phyloP scores from a whole-genome alignment of 2,329 filamentous ascomycete species.

The Macrophomina phaseolina region DNA sequence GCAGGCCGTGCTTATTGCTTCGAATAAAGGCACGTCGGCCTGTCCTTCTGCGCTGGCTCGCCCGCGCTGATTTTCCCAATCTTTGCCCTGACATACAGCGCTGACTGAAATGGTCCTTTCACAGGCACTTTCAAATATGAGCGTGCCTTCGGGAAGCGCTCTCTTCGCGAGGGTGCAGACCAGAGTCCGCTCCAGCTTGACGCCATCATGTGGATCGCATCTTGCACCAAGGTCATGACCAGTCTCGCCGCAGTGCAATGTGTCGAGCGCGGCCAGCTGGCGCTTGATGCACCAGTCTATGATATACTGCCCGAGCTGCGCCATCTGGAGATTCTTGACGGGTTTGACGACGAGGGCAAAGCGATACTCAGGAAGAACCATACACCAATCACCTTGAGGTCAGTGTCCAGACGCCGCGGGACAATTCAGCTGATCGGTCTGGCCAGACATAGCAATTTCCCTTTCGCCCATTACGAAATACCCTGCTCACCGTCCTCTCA shows the following conservation, averaged over 20 bases:
- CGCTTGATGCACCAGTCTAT: slow-evolving; percentile 42
- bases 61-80: neutral
- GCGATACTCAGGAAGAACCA: slow-evolving; percentile 28
- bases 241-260: slow-evolving; percentile 42
- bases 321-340: slow-evolving; percentile 35
- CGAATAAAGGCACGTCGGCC: slow-evolving; percentile 34
- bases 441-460: too few species aligned
- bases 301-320: slow-evolving; percentile 41
- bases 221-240: slow-evolving; percentile 48
- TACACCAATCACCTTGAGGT: slow-evolving; percentile 24
- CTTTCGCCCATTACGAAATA: too few species aligned
- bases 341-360: slow-evolving; percentile 32
- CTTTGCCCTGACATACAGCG: neutral
- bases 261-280: slow-evolving; percentile 41
- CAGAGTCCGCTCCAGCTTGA: slow-evolving; percentile 31
- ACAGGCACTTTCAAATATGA: slow-evolving; percentile 45
- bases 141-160: slow-evolving; percentile 43
- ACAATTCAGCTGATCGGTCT: neutral
- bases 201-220: slow-evolving; percentile 46
- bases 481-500: slow-evolving; percentile 32
- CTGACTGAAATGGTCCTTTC: neutral
- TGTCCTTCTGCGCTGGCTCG: neutral
- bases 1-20: slow-evolving; percentile 35
- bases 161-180: slow-evolving; percentile 32
- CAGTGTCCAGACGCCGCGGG: neutral